These are phyloP conservation scores for Handroanthus guayacan DNA, from an alignment of 257 asterid genomes.

Conservation along the genomic window DNA sequence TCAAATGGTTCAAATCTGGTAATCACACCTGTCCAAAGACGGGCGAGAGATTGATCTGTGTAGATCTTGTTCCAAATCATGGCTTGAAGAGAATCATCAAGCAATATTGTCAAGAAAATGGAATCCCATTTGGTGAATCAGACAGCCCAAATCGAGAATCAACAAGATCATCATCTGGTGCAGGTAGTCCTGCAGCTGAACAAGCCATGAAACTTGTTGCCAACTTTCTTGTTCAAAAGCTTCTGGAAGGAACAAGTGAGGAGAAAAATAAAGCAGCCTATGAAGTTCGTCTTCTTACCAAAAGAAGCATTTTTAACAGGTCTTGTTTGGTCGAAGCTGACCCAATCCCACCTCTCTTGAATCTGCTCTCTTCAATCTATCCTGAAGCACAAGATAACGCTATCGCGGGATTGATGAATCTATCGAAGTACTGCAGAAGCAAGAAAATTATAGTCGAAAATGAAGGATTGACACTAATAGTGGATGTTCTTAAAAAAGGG, in stretches of 20 bases:
- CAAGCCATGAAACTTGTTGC: constrained; percentile 61
- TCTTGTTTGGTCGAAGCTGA: constrained; percentile 77
- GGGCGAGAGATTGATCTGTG: constrained; percentile 56
- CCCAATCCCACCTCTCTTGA: constrained; percentile 61
- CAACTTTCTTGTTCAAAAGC: constrained; percentile 56
- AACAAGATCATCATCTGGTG: constrained; percentile 15
- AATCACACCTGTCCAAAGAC: constrained; percentile 85
- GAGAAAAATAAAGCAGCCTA: constrained; percentile 56
- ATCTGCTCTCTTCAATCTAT: constrained; percentile 43
- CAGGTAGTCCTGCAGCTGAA: constrained; percentile 54
- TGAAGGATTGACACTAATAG: constrained; percentile 58
- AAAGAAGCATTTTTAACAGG: constrained; percentile 77
- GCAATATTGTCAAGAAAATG: constrained; percentile 47
- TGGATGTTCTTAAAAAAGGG: constrained; percentile 55
- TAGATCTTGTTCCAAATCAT: constrained; percentile 65
- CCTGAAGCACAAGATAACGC: constrained; percentile 61
- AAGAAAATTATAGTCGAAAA: constrained; percentile 51
- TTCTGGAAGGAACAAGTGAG: constrained; percentile 45
- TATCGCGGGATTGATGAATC: constrained; percentile 65
- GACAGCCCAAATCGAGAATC: constrained; percentile 32
- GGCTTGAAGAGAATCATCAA: constrained; percentile 61
- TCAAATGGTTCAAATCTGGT: constrained; percentile 77
- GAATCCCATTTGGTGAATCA: constrained; percentile 50
- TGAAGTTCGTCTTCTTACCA: constrained; percentile 81
- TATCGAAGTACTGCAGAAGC: constrained; percentile 58